Percentiles rank a stretch among this genome's conserved stretches.
Evolutionary conservation across 306 rosid genomes (phyloP).

Genomic region (Delonix regia): DNA sequence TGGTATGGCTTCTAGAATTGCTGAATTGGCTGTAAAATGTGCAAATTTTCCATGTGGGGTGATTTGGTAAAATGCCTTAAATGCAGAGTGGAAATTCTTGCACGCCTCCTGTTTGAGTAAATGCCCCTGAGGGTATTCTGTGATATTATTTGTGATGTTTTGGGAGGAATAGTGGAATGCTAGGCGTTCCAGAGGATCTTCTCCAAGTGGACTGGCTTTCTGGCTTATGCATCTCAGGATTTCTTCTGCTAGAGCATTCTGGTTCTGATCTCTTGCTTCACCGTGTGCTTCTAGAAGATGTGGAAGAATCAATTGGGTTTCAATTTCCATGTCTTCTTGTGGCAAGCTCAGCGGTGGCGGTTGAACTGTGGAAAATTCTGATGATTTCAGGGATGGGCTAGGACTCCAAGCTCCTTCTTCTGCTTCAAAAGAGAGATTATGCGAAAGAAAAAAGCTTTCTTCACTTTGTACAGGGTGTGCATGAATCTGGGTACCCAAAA

Average conservation of each 20-base stretch:
- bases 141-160: constrained; percentile 28
- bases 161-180: constrained; percentile 39
- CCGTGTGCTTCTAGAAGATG: constrained; percentile 48
- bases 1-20: constrained; percentile 49
- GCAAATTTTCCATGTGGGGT: constrained; percentile 48
- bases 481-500: constrained; percentile 7
- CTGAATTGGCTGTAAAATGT: constrained; percentile 48
- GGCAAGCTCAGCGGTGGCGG: constrained; percentile 38
- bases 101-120: constrained; percentile 50
- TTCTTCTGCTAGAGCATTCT: constrained; percentile 37
- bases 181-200: constrained; percentile 44
- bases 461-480: constrained; percentile 23
- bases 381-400: constrained; percentile 38
- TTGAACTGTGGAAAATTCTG: constrained; percentile 39
- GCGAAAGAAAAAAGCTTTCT: constrained; percentile 35
- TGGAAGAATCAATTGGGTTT: constrained; percentile 31
- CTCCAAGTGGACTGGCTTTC: constrained; percentile 45
- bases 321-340: constrained; percentile 44
- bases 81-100: constrained; percentile 40
- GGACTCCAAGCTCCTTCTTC: constrained; percentile 52
- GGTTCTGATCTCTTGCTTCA: constrained; percentile 39
- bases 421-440: constrained; percentile 23
- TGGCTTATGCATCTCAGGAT: constrained; percentile 42
- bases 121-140: background rate
- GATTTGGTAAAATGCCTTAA: constrained; percentile 40